Evolutionary conservation across 2,329 filamentous ascomycete genomes (phyloP).

Genomic region (Bertia moriformis): DNA sequence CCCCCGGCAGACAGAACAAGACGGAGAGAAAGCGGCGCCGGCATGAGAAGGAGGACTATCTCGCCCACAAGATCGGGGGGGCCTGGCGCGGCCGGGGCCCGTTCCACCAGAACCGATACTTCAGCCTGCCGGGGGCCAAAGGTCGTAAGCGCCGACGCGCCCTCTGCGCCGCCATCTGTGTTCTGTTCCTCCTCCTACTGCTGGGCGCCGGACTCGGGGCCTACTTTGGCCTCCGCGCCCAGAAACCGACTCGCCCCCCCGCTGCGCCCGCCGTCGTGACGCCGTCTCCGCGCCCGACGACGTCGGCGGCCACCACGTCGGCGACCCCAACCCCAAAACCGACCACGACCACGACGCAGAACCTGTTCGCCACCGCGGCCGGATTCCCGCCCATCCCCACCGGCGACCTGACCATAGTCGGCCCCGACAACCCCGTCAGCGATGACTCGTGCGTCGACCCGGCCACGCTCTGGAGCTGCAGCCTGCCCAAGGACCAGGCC

Average conservation of each 20-base stretch:
- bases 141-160: conserved; percentile 47
- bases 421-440: conserved; percentile 50
- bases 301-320: conserved; percentile 1
- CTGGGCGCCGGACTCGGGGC: conserved; percentile 36
- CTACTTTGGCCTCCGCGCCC: conserved; percentile 17
- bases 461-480: conserved; percentile 72
- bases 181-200: conserved; percentile 41
- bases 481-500: conserved; percentile 66
- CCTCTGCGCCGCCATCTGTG: conserved; percentile 34
- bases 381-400: conserved; percentile 77
- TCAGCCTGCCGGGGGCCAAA: conserved; percentile 47
- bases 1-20: conserved; percentile 22
- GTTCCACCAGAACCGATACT: conserved; percentile 47
- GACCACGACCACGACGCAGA: conserved; percentile 16
- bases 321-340: conserved; percentile 8
- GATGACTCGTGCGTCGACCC: conserved; percentile 58
- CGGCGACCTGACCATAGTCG: conserved; percentile 65
- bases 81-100: conserved; percentile 54
- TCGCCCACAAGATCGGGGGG: conserved; percentile 39
- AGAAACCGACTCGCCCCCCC: conserved; percentile 20
- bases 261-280: background rate
- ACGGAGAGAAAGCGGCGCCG: conserved; percentile 35
- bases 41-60: conserved; percentile 51
- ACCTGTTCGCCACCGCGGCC: conserved; percentile 69
- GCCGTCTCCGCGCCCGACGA: background rate